Conservation (phyloP, 148 eudicot genomes). For the Vaccinium vitisidaea region DNA sequence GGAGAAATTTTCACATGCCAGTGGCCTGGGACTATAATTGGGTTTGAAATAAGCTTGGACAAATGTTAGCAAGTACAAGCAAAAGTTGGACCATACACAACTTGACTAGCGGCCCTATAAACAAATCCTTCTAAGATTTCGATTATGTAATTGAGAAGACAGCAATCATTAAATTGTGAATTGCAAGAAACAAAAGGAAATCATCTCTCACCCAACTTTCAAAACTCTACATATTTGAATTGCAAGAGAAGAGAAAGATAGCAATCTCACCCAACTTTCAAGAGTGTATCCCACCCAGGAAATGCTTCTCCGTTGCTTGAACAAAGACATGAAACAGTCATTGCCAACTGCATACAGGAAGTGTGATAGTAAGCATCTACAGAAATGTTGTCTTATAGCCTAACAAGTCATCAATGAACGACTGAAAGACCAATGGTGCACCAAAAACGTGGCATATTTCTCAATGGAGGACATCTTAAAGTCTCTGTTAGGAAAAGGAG, state of each 20-base stretch:
- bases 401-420: background rate
- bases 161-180: background rate
- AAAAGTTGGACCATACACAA: background rate
- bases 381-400: background rate
- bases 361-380: constrained; percentile 1
- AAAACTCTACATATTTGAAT: constrained; percentile 25
- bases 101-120: background rate
- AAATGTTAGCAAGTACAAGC: background rate
- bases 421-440: background rate
- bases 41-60: background rate
- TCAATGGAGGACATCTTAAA: background rate
- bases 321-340: constrained; percentile 72
- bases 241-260: constrained; percentile 1
- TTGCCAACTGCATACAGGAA: constrained; percentile 65
- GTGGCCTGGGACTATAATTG: background rate
- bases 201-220: constrained; percentile 58
- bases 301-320: constrained; percentile 74
- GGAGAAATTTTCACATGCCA: background rate
- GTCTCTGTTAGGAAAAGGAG: background rate
- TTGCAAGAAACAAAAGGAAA: constrained; percentile 4
- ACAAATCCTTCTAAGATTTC: background rate
- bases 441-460: background rate
- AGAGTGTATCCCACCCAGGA: constrained; percentile 83
- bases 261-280: constrained; percentile 69
- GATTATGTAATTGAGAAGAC: background rate